Conservation (phyloP, 2,329 filamentous ascomycete species). For the Sclerotinia spermophila region DNA sequence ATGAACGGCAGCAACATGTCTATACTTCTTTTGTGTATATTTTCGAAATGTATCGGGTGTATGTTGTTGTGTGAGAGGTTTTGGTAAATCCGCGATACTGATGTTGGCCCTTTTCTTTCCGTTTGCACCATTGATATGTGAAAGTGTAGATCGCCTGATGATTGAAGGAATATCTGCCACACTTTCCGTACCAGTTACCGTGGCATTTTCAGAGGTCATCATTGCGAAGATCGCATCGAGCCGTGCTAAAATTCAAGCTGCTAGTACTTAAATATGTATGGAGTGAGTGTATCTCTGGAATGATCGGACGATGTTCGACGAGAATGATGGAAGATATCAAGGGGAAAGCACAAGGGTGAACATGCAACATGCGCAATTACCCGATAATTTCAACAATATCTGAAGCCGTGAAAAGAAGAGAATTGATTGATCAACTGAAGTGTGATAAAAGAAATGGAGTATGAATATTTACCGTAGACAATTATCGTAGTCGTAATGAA, state of each 20-base stretch:
- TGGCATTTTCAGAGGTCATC: constrained; percentile 28
- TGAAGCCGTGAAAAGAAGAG: constrained; percentile 5
- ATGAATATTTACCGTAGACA: not conserved
- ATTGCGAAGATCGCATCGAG: constrained; percentile 21
- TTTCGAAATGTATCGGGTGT: constrained; percentile 17
- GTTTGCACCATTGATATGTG: constrained; percentile 24
- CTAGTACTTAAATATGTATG: not conserved
- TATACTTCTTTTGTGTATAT: constrained; percentile 64
- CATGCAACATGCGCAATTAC: not conserved
- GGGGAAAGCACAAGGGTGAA: not conserved
- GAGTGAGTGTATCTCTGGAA: not conserved
- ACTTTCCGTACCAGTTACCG: constrained; percentile 27
- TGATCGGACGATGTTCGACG: not conserved
- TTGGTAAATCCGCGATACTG: constrained; percentile 24
- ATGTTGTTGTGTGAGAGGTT: constrained; percentile 28
- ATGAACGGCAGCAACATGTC: constrained; percentile 88
- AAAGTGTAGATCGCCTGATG: constrained; percentile 29
- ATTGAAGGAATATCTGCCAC: constrained; percentile 19
- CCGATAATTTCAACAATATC: not conserved
- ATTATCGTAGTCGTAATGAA: not conserved
- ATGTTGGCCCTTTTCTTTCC: constrained; percentile 15
- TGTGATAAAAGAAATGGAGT: not conserved
- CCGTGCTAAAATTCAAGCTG: not conserved
- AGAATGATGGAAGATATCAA: not conserved
- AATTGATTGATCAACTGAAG: not conserved